A percentile compares a stretch with the other conserved stretches of the same genome.
These are phyloP conservation scores for Lagenidium giganteum DNA, from an alignment of 352 stramenopile species.

Conservation along the genomic window DNA sequence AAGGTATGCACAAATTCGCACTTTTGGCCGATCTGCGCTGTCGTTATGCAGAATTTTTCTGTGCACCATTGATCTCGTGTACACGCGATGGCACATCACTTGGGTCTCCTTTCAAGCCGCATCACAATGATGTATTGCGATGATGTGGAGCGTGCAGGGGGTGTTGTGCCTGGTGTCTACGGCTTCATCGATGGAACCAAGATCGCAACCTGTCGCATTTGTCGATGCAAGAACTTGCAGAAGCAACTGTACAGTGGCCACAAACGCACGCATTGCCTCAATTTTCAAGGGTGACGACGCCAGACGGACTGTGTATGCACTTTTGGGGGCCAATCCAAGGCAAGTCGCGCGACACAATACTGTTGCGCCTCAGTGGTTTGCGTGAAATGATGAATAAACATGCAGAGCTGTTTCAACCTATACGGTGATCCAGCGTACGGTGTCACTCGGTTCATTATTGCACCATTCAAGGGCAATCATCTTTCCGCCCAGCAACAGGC, in stretches of 20 bases:
- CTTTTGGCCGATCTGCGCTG: no score
- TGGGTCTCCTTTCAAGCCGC: no score
- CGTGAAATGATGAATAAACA: no score
- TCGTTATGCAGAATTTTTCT: no score
- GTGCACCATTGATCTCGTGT: no score
- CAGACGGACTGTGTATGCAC: slow-evolving; percentile 14
- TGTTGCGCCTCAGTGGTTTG: slow-evolving; percentile 12
- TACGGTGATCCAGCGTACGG: slow-evolving; percentile 17
- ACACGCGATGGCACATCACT: no score
- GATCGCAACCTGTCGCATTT: slow-evolving; percentile 5
- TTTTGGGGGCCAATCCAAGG: slow-evolving; percentile 15
- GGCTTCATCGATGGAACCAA: slow-evolving; percentile 15
- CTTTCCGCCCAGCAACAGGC: not conserved
- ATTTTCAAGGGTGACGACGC: slow-evolving; percentile 10
- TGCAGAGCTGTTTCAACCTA: no score
- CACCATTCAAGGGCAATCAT: slow-evolving; percentile 8
- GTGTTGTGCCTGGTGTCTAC: no score
- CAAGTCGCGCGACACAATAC: slow-evolving; percentile 5
- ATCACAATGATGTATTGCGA: no score
- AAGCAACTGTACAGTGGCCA: slow-evolving; percentile 5
- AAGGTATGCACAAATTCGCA: no score
- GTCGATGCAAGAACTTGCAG: no score
- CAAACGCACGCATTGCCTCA: slow-evolving; percentile 17
- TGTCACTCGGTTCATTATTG: slow-evolving; percentile 2
- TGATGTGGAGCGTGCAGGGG: no score